Conservation (phyloP, 177 flowering plant species). For the Vitis hybrid region DNA sequence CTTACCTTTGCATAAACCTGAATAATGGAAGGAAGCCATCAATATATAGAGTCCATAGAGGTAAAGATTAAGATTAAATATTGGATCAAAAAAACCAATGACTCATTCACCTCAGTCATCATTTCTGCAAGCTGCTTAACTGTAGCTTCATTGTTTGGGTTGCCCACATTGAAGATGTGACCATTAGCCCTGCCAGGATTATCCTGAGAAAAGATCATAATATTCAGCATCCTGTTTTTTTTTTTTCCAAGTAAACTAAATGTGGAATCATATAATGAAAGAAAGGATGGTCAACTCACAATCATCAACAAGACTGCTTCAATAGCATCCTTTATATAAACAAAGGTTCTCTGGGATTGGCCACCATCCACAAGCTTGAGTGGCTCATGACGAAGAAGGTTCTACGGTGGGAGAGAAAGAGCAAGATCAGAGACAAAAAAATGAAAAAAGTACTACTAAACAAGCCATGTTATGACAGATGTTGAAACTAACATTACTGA, state of each 20-base stretch:
- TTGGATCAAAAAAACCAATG: not conserved
- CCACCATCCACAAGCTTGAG: conserved; percentile 96
- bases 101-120: conserved; percentile 78
- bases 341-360: conserved; percentile 74
- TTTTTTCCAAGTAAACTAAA: not conserved
- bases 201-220: conserved; percentile 48
- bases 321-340: conserved; percentile 81
- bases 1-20: conserved; percentile 89
- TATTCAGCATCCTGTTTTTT: not conserved
- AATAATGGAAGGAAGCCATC: not conserved
- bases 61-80: not conserved
- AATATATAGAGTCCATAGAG: not conserved
- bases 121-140: conserved; percentile 97
- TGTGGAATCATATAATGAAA: not conserved
- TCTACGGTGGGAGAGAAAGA: conserved; percentile 23
- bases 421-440: conserved; percentile 3
- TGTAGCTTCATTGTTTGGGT: conserved; percentile 95
- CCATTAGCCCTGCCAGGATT: conserved; percentile 91
- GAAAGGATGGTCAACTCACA: conserved; percentile 28
- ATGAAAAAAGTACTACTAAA: not conserved
- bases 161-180: conserved; percentile 95
- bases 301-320: conserved; percentile 85
- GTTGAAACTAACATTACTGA: conserved; percentile 73
- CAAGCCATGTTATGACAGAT: not conserved
- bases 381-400: conserved; percentile 70